phyloP scores from a whole-genome alignment of 139 green algal species.

The Picochlorum sp. region DNA sequence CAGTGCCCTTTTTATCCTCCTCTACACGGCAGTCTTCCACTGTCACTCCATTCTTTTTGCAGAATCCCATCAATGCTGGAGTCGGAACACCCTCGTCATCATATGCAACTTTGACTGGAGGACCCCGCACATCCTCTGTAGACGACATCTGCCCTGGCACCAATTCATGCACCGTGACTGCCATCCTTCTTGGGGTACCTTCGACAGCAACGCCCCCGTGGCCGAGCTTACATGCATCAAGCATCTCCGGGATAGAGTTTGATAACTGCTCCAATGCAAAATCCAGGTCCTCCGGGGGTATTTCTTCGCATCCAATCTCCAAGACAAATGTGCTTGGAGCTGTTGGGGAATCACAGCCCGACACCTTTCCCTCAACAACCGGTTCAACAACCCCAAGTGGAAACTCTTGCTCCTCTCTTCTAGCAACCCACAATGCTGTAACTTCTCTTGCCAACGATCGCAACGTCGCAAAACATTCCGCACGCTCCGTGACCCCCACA shows the following conservation, averaged over 20 bases:
- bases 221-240: slow-evolving; percentile 62
- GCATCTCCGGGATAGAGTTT: slow-evolving; percentile 54
- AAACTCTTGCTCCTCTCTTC: slow-evolving; percentile 81
- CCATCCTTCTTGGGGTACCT: slow-evolving; percentile 78
- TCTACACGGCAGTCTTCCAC: slow-evolving; percentile 31
- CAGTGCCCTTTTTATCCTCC: slow-evolving; percentile 75
- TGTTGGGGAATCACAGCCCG: neutral
- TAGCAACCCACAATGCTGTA: slow-evolving; percentile 71
- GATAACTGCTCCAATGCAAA: slow-evolving; percentile 70
- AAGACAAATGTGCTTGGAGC: slow-evolving; percentile 71
- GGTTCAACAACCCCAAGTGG: slow-evolving; percentile 65
- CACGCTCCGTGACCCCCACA: slow-evolving; percentile 89
- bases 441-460: slow-evolving; percentile 62
- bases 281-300: slow-evolving; percentile 85
- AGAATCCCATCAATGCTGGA: slow-evolving; percentile 90
- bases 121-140: slow-evolving; percentile 67
- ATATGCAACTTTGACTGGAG: slow-evolving; percentile 78
- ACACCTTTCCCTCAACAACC: neutral
- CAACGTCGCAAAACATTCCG: slow-evolving; percentile 89
- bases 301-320: slow-evolving; percentile 96
- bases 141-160: slow-evolving; percentile 44
- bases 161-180: slow-evolving; percentile 69
- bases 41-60: slow-evolving; percentile 75
- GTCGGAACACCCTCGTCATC: slow-evolving; percentile 57
- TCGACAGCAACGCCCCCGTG: slow-evolving; percentile 63